Base-by-base conservation (phyloP, 2,329 filamentous ascomycete genomes). In the Monilinia fructicola region DNA sequence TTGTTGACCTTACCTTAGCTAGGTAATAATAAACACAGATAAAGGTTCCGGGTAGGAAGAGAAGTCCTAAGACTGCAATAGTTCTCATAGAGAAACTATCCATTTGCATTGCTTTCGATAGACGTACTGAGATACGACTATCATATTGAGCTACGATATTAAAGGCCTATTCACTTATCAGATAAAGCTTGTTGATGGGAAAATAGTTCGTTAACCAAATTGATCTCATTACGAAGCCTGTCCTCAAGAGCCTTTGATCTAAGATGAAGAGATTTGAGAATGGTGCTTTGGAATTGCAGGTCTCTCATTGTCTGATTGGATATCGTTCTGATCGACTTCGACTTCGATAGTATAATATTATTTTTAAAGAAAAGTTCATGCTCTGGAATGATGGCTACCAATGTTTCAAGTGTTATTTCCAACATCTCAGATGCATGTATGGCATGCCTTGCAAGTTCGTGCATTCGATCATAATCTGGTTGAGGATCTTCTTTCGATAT, bases 11-110 rank as follows among this genome's bases (percentile, higher is more conserved):
- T 28, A 50, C 12, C 9, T 11, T 52, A 16, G 54, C 28, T 18
- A 38, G 59, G 14, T n/a, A n/a, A 28, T 16, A 52, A 68, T 68
- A 54, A 50, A 71, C 69, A 54, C 67, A 64, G 12, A 70, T 48
- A 46, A 70, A 70, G 11, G 68, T 71, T 31, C 61, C 69, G 9
- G 69, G 69, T n/a, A 71, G 40, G 54, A 70, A 71, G 26, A 71
- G 56, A 42, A 71, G 58, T 12, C 54, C 60, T n/a, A 71, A 52
- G 14, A 70, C 62, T 26, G 69, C 40, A 46, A 70, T 66, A 12
- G 68, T 67, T 53, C 64, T 70, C 69, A 71, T 71, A n/a, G 68
- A 62, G 44, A 62, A 58, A 59, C 61, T 67, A 46, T 71, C 69
- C 23, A 54, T 44, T 26, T 54, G 58, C 58, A 61, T 61, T 52